These are phyloP conservation scores for Ogataea parapolymorpha DNA, from an alignment of 805 yeast species.

Conservation along the genomic window DNA sequence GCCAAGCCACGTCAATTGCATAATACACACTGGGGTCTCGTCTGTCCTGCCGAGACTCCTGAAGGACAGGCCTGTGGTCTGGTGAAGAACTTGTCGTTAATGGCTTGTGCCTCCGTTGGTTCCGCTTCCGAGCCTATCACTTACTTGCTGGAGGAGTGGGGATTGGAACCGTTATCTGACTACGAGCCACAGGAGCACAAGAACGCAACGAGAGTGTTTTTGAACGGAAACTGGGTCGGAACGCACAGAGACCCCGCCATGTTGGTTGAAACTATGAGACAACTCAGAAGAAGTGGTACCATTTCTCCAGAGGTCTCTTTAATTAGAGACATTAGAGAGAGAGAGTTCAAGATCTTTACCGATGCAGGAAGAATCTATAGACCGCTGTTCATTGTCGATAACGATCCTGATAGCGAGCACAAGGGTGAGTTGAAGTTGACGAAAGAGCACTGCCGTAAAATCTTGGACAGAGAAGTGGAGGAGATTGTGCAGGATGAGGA, in stretches of 20 bases:
- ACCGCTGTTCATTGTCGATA: conserved; percentile 91
- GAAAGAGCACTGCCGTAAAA: conserved; percentile 76
- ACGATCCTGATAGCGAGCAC: conserved; percentile 64
- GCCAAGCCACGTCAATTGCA: conserved; percentile 99
- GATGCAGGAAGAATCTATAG: conserved; percentile 99
- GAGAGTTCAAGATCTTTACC: conserved; percentile 92
- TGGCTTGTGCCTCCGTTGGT: conserved; percentile 98
- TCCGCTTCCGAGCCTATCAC: conserved; percentile 94
- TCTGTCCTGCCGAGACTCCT: conserved; percentile 99
- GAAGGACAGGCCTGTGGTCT: conserved; percentile 99
- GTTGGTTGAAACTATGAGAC: conserved; percentile 85
- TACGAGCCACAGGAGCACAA: conserved; percentile 90
- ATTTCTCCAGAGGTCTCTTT: conserved; percentile 95
- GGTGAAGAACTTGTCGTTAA: conserved; percentile 91
- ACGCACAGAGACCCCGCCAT: conserved; percentile 95
- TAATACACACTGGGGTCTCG: conserved; percentile 99
- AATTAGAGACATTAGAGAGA: conserved; percentile 94
- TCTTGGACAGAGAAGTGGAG: conserved; percentile 62
- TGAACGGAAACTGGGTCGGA: conserved; percentile 99
- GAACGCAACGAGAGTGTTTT: conserved; percentile 89
- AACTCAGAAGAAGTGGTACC: conserved; percentile 91
- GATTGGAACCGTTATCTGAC: conserved; percentile 96
- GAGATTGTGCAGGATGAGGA: conserved; percentile 46
- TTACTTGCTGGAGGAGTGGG: conserved; percentile 96
- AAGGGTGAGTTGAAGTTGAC: conserved; percentile 78